A percentile compares a stretch with the other conserved stretches of the same genome.
phyloP scores from a whole-genome alignment of 805 yeast genomes.

The Metschnikowia orientalis region DNA sequence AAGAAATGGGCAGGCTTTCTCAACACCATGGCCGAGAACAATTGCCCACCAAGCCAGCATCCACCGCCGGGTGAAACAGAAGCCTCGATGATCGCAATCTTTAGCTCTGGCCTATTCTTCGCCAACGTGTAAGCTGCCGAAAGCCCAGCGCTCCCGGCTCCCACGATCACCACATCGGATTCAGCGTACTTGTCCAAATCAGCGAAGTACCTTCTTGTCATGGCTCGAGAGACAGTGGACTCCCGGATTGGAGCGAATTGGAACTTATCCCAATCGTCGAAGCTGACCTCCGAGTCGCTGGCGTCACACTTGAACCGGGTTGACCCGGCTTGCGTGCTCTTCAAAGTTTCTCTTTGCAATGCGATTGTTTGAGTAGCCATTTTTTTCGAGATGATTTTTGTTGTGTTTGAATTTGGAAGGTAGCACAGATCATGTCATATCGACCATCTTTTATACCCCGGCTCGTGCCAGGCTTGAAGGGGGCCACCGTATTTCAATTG shows the following conservation, averaged over 20 bases:
- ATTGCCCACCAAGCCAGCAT: slow-evolving; percentile 72
- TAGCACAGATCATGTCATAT: too few species aligned
- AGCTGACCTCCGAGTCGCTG: slow-evolving; percentile 22
- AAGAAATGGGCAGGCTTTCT: slow-evolving; percentile 75
- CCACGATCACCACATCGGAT: slow-evolving; percentile 68
- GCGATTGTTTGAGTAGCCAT: slow-evolving; percentile 17
- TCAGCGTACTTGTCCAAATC: slow-evolving; percentile 73
- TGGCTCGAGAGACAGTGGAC: slow-evolving; percentile 74
- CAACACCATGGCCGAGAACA: slow-evolving; percentile 73
- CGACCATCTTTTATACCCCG: too few species aligned
- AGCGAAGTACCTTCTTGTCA: slow-evolving; percentile 69
- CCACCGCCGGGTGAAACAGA: slow-evolving; percentile 80
- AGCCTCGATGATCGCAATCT: slow-evolving; percentile 69
- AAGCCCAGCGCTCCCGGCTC: slow-evolving; percentile 76
- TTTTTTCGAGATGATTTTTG: slow-evolving; percentile 1
- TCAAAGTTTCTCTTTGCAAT: slow-evolving; percentile 18
- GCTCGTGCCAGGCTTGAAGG: too few species aligned
- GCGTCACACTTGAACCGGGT: slow-evolving; percentile 16
- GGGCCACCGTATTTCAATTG: slow-evolving; percentile 1
- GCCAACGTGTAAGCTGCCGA: slow-evolving; percentile 74
- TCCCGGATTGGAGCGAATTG: slow-evolving; percentile 70
- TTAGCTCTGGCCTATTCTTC: slow-evolving; percentile 69
- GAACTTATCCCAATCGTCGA: slow-evolving; percentile 65
- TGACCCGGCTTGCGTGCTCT: slow-evolving; percentile 4
- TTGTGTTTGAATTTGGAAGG: too few species aligned